Evolutionary conservation across 305 asterid genomes (phyloP), one percentile per base, ranked within the genome.

Genomic region (Fraxinus baroniana): DNA sequence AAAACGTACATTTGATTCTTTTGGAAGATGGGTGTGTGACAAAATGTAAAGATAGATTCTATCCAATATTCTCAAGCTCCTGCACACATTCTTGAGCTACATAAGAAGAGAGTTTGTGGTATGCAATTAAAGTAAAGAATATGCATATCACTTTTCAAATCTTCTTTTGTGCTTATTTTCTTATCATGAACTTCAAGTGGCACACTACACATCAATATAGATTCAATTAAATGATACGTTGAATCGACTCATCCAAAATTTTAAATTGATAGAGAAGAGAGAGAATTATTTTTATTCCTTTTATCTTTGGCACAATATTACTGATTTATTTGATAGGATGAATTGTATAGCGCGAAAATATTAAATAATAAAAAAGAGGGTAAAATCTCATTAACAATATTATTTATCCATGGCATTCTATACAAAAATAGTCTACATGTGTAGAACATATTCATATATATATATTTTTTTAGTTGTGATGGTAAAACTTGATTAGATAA

Each of bases 101-200:
- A 7, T 30, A 22, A 62, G 72, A 62, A 17, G 72, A 22, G 72
- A 22, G 13, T 62, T 62, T 62, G 72, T 62, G 72, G 72, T 22
- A 22, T 62, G 33, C 72, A 62, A 62, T 22, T 62, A 62, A 62
- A 62, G 72, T 62, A 62, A 62, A 62, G 72, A 62, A 62, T 62
- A 62, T 62, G 30, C 72, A 62, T 8, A 20, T 62, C 71, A 62
- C 72, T 22, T 62, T 62, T 57, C 68, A 17, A 57, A 57, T 18
- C 68, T 57, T 57, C 68, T 57, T 62, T 62, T 62, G 72, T 22
- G 32, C 32, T 22, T 62, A 22, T 62, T 62, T 62, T 22, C 72
- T 62, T 62, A 62, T 62, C 72, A 62, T 62, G 72, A 62, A 62
- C 33, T 62, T 18, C 72, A 62, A 22, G 72, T 62, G 72, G 72